Evolutionary conservation across 148 eudicot species (phyloP), one percentile per base, ranked within the genome.

Genomic region (Rhododendron ovatum): DNA sequence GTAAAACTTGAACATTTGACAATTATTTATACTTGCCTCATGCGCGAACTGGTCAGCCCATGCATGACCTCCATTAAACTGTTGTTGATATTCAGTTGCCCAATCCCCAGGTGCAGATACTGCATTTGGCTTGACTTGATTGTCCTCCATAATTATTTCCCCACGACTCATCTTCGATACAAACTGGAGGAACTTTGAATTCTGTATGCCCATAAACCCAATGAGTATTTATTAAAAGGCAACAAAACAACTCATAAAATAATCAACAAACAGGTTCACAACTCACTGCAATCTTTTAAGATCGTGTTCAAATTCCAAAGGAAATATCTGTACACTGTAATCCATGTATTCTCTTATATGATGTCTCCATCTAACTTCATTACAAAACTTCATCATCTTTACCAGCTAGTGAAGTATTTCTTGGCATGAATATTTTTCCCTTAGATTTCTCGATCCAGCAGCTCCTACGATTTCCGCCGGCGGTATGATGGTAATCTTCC

Each of bases 111-210:
- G 86, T 84, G 91, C 91, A 89, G 98, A 86, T 67, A 87, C 83
- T 85, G 90, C 84, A 89, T 84, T 90, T 41, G 91, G 91, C 89
- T 93, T 96, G 59, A 95, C 87, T 92, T 95, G 98, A 90, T 97
- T 95, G 87, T 94, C 98, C 91, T 97, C 98, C 80, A 94, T 90
- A 69, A 90, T 91, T 81, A 95, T 79, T 88, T 97, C 99, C 55
- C 98, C 98, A 75, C 96, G 98, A 90, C 99, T 97, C 99, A 97
- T 97, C 94, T 97, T 97, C 81, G 99, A 97, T 86, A 97, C 95
- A 90, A 97, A 95, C 82, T 95, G 98, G 84, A 93, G 96, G 86
- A 97, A 97, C 91, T 94, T 97, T 24, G 99, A 97, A 86, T 97
- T 97, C 99, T 97, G 88, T 83, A 86, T n/a, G 61, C 86, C 88